Conservation (phyloP, 176 grass and related monocot genomes). For the Dendrocalamus sinicus region DNA sequence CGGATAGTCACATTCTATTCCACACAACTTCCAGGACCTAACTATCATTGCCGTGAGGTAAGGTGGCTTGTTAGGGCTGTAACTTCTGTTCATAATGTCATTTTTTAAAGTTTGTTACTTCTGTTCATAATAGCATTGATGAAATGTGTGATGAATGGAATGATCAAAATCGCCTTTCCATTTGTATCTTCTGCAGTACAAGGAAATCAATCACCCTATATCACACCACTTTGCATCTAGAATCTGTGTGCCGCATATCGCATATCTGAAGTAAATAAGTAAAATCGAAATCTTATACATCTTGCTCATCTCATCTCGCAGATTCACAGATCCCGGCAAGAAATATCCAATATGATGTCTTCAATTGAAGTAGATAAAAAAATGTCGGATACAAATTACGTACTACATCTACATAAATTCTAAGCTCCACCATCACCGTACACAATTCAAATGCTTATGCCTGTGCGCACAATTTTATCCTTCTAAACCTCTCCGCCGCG, state of each 20-base stretch:
- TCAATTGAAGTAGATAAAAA: not conserved
- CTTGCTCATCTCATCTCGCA: not conserved
- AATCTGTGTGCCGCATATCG: not conserved
- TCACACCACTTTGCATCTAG: not conserved
- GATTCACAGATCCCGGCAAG: not conserved
- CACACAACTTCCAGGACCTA: too few species aligned
- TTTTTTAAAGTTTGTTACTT: too few species aligned
- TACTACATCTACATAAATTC: not conserved
- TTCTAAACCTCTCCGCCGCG: not conserved
- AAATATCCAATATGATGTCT: slow-evolving; percentile 4
- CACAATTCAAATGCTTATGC: not conserved
- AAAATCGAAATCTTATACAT: not conserved
- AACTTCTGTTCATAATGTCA: too few species aligned
- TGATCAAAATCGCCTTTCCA: not conserved
- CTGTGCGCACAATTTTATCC: not conserved
- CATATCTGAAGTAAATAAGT: not conserved
- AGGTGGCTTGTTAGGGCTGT: too few species aligned
- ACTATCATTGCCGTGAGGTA: too few species aligned
- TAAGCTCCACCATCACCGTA: not conserved
- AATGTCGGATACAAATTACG: not conserved
- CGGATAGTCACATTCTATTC: too few species aligned
- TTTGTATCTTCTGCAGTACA: not conserved
- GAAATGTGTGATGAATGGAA: too few species aligned
- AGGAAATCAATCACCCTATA: not conserved
- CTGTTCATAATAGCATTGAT: too few species aligned